Percentiles rank a stretch among this genome's conserved stretches.
phyloP scores from a whole-genome alignment of 495 filamentous ascomycete genomes.

The Penicillium verhagenii region DNA sequence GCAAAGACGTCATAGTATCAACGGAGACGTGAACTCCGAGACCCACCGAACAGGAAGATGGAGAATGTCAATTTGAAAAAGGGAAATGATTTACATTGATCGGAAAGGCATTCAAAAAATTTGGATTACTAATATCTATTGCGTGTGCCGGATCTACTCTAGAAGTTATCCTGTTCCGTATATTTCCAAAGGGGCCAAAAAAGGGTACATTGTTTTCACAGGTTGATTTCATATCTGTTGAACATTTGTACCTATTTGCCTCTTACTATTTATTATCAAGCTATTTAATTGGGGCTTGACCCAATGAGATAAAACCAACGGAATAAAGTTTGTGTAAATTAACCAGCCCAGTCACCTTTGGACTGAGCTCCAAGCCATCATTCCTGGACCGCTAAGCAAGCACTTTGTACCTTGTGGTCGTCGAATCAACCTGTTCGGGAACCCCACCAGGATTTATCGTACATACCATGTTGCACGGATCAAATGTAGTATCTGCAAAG shows the following conservation, averaged over 20 bases:
- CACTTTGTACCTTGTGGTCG: not conserved
- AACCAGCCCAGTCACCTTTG: not conserved
- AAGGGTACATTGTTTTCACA: not conserved
- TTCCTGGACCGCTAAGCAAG: not conserved
- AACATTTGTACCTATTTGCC: too few relatives aligned
- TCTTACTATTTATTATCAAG: not conserved
- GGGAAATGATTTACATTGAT: not conserved
- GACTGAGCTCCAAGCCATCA: not conserved
- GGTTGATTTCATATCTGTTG: too few relatives aligned
- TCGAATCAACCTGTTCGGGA: conserved; percentile 6
- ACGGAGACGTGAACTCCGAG: not conserved
- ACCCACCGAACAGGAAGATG: not conserved
- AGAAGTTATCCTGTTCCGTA: too few relatives aligned
- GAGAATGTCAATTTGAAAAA: not conserved
- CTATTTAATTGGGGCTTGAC: not conserved
- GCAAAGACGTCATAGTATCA: not conserved
- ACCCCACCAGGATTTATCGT: conserved; percentile 16
- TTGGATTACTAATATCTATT: too few relatives aligned
- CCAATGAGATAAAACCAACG: not conserved
- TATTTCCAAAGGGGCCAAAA: not conserved
- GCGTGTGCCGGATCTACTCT: not conserved
- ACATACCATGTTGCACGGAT: conserved; percentile 1
- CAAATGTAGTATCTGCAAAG: not conserved
- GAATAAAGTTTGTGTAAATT: conserved; percentile 1
- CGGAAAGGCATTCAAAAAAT: not conserved